Percentiles rank a stretch among this genome's conserved stretches.
These are phyloP conservation scores for Gleditsia sinensis DNA, from an alignment of 306 rosid species.

Conservation along the genomic window DNA sequence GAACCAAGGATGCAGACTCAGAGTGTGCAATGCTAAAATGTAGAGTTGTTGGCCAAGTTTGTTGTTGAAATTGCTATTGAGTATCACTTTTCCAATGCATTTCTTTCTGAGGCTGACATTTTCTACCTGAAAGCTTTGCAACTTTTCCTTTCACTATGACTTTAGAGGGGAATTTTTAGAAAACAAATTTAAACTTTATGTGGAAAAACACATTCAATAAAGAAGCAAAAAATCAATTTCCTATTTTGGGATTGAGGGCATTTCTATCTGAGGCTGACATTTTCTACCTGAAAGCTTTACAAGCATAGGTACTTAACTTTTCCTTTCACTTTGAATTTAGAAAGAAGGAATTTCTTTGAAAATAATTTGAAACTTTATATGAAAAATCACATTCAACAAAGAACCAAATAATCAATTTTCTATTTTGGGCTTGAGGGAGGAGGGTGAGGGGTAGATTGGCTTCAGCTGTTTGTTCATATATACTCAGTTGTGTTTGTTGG, in stretches of 20 bases:
- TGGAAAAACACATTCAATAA: too few relatives aligned
- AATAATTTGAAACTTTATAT: too few relatives aligned
- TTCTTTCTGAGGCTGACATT: neutral
- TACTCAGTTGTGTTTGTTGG: neutral
- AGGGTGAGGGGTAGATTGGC: neutral
- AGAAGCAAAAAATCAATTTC: too few relatives aligned
- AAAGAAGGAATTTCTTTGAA: too few relatives aligned
- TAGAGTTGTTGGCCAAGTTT: neutral
- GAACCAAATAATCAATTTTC: too few relatives aligned
- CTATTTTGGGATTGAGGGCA: too few relatives aligned
- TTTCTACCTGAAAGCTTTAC: neutral
- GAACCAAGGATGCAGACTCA: neutral
- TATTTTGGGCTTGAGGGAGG: too few relatives aligned
- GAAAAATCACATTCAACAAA: too few relatives aligned
- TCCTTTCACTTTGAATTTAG: neutral
- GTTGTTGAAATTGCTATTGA: constrained; percentile 5
- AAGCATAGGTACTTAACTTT: neutral
- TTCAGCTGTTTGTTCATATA: neutral
- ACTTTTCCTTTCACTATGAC: neutral
- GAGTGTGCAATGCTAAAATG: neutral
- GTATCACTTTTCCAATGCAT: too few relatives aligned
- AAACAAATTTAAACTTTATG: too few relatives aligned
- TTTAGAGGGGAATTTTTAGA: too few relatives aligned
- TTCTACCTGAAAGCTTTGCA: neutral
- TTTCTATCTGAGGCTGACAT: neutral